Conservation (phyloP, 306 rosid species). For the Fragaria nilgerrensis region DNA sequence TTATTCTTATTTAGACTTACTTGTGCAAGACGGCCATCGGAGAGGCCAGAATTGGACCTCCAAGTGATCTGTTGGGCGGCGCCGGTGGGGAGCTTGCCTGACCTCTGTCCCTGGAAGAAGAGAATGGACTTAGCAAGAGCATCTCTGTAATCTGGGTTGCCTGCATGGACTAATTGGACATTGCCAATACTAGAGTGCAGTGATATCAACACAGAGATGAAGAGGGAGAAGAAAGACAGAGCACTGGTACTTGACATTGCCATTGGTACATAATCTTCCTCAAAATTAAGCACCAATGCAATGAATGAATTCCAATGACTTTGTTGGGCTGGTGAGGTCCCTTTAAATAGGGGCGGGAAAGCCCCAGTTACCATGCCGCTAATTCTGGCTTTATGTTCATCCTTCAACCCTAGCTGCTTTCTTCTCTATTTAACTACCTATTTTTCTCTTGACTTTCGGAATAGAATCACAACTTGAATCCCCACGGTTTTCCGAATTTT, state of each 20-base stretch:
- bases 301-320: background rate
- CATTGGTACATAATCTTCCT: background rate
- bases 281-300: background rate
- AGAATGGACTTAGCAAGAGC: conserved; percentile 75
- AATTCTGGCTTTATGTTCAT: conserved; percentile 49
- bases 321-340: background rate
- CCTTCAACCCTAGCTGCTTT: background rate
- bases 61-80: conserved; percentile 51
- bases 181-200: background rate
- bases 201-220: conserved; percentile 8
- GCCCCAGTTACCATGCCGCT: conserved; percentile 34
- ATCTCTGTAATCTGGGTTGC: conserved; percentile 61
- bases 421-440: background rate
- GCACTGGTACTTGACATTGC: conserved; percentile 18
- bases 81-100: conserved; percentile 60
- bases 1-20: conserved; percentile 44
- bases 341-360: conserved; percentile 37
- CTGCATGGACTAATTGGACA: conserved; percentile 33
- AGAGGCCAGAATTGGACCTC: conserved; percentile 74
- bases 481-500: background rate
- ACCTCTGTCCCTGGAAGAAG: conserved; percentile 92
- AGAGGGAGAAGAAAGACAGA: conserved; percentile 17
- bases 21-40: conserved; percentile 62
- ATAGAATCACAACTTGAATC: background rate
- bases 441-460: conserved; percentile 7